phyloP scores from a whole-genome alignment of 2,329 filamentous ascomycete species.

The Emmonsia crescens region DNA sequence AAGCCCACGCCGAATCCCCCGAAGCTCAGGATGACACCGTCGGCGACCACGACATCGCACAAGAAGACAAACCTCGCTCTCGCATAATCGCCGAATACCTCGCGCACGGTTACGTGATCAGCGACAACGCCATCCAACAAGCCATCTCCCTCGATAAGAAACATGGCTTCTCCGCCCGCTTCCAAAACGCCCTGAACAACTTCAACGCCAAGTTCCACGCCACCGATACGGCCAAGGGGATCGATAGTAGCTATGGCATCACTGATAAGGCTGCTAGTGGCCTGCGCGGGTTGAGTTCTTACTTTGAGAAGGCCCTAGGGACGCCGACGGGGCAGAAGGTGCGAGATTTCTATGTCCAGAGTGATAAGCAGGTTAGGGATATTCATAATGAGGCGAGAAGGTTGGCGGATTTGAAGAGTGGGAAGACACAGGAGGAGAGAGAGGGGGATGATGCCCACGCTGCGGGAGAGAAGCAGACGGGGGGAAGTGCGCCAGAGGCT shows the following conservation, averaged over 20 bases:
- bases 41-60: constrained; percentile 57
- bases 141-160: constrained; percentile 82
- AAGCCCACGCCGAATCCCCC: constrained; percentile 43
- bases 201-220: constrained; percentile 83
- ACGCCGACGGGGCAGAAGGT: constrained; percentile 84
- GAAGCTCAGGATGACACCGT: constrained; percentile 35
- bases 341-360: constrained; percentile 74
- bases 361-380: constrained; percentile 82
- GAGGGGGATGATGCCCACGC: constrained; percentile 17
- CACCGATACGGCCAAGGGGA: constrained; percentile 69
- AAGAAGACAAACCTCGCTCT: constrained; percentile 93
- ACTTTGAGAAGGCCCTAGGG: constrained; percentile 86
- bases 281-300: constrained; percentile 62
- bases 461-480: not conserved
- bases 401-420: constrained; percentile 73
- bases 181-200: constrained; percentile 62
- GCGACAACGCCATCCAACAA: constrained; percentile 62
- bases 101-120: constrained; percentile 83
- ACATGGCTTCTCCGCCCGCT: constrained; percentile 73
- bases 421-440: constrained; percentile 33
- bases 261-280: constrained; percentile 57
- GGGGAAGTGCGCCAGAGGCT: constrained; percentile 8
- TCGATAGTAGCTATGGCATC: constrained; percentile 78
- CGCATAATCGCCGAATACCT: constrained; percentile 95
- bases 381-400: constrained; percentile 86